Base-by-base conservation (phyloP, 2,329 filamentous ascomycete genomes). In the Furcasterigmium sp. region DNA sequence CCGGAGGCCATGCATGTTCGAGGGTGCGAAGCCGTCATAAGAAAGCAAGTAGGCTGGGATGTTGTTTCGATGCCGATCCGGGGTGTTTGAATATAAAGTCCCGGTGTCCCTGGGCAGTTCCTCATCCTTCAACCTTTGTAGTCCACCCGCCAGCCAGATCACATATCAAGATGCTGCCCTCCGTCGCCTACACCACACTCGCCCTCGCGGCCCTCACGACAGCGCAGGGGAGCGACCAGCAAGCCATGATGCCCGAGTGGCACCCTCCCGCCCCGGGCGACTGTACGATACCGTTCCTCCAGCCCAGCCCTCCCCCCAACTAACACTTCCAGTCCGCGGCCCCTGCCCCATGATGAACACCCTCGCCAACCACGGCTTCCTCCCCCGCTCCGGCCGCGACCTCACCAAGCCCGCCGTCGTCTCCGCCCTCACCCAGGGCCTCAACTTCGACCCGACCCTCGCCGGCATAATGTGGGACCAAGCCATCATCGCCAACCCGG, bases 331-430 rank as follows among this genome's bases (percentile, higher is more conserved):
- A 67, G 61, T 63, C 17, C 59, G 64, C 14, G 62, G 64, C 1
- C 70, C 72, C 19, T 76, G 72, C 45, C 72, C 73, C 1, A 72
- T 73, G 64, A 57, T 76, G 44, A 77, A 76, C 52, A 66, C 72
- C 0, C 56, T 76, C n/a, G 67, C 71, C 5, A 76, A 76, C 51
- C 68, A 76, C 46, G 67, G 65, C 13, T 72, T 68, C 43, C 61
- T 76, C 1, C 70, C 68, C 3, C 72, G 62, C 39, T 54, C 70
- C 42, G 72, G 72, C 30, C 60, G 57, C 36, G 60, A 69, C 50
- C 57, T 74, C 41, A 68, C 64, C 11, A 50, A 57, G 26, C 53
- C 62, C 37, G 61, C 59, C 17, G 61, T 64, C 0, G 51, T 71
- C 7, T 49, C 57, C 7, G 72, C 57, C 18, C 49, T 78, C 26